Conservation (phyloP, 2,329 filamentous ascomycete species). For the Exutisphaerella laricina region DNA sequence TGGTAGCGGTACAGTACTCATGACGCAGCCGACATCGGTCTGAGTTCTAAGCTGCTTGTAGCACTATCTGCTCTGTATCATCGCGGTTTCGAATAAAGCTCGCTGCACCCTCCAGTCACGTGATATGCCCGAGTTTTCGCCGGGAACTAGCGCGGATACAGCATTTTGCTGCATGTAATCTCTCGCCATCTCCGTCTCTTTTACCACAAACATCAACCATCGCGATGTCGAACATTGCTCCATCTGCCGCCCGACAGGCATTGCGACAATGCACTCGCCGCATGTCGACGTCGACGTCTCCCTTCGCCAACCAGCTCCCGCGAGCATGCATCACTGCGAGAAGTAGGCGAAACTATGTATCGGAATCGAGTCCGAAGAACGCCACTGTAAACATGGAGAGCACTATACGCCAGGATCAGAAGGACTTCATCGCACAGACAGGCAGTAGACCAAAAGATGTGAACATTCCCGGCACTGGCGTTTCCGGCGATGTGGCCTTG, state of each 20-base stretch:
- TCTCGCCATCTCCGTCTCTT: neutral
- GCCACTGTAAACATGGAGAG: constrained; percentile 78
- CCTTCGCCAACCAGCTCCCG: constrained; percentile 38
- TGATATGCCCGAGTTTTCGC: too few species aligned
- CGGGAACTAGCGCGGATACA: neutral
- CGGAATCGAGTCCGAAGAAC: constrained; percentile 70
- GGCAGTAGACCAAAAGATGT: constrained; percentile 52
- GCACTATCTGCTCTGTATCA: too few species aligned
- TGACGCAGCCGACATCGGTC: too few species aligned
- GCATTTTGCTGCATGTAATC: neutral
- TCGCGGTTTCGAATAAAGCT: too few species aligned
- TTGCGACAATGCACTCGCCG: constrained; percentile 54
- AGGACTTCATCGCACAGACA: constrained; percentile 62
- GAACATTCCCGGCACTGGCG: constrained; percentile 53
- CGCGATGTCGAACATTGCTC: constrained; percentile 50
- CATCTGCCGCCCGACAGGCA: constrained; percentile 68
- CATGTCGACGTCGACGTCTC: constrained; percentile 37
- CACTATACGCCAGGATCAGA: constrained; percentile 80
- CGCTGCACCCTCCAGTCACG: too few species aligned
- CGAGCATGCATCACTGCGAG: constrained; percentile 37
- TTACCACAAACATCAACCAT: constrained; percentile 17
- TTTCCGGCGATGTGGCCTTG: constrained; percentile 62
- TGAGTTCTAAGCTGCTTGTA: too few species aligned
- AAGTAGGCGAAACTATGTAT: constrained; percentile 62
- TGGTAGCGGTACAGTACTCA: too few species aligned